Percentiles rank a stretch among this genome's conserved stretches.
Conservation (phyloP, 441 rosid genomes). For the Gossypium schwendimanii region DNA sequence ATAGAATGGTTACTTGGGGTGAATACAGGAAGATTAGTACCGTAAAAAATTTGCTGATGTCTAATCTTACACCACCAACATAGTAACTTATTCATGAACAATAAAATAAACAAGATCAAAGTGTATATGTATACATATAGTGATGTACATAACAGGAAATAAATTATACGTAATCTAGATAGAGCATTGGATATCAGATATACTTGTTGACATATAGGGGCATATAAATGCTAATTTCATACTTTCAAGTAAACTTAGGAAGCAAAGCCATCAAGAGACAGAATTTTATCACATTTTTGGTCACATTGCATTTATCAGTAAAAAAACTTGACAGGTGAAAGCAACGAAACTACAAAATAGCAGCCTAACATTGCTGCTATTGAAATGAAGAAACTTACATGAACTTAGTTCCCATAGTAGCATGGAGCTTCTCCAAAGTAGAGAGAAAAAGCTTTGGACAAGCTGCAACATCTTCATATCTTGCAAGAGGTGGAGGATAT, state of each 20-base stretch:
- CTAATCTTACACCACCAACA: neutral
- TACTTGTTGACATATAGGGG: neutral
- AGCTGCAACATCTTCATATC: constrained; percentile 58
- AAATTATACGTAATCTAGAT: neutral
- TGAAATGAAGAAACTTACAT: constrained; percentile 43
- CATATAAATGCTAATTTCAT: neutral
- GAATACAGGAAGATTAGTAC: neutral
- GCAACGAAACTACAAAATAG: neutral
- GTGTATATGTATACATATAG: neutral
- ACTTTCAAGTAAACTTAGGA: neutral
- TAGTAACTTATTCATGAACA: neutral
- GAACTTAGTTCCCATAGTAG: constrained; percentile 74
- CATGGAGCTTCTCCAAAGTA: constrained; percentile 74
- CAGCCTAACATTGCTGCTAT: neutral
- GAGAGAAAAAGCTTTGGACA: constrained; percentile 51
- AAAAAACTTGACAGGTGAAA: too few relatives aligned
- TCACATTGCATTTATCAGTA: neutral
- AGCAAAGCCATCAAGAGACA: neutral
- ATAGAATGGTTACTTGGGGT: neutral
- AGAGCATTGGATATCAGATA: neutral
- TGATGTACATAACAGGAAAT: neutral
- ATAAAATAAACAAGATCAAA: neutral
- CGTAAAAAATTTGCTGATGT: neutral
- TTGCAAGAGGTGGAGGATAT: constrained; percentile 52
- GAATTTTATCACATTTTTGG: neutral